Conservation (phyloP, 2,329 filamentous ascomycete genomes). For the Thelonectria olida region DNA sequence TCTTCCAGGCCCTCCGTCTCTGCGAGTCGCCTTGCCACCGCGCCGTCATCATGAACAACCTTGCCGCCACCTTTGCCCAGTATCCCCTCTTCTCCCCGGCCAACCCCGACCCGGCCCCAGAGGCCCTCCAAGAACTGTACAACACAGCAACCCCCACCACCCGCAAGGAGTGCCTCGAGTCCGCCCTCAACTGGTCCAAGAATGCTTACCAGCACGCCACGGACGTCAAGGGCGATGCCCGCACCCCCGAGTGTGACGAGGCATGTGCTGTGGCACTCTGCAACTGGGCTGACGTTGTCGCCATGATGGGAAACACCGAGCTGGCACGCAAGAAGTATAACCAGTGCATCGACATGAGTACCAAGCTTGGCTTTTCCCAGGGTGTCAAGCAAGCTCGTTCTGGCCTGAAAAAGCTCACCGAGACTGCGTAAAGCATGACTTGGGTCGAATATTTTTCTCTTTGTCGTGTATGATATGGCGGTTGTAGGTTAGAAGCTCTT, state of each 20-base stretch:
- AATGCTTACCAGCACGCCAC: constrained; percentile 77
- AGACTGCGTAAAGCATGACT: constrained; percentile 1
- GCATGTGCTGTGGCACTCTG: constrained; percentile 86
- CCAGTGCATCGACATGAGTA: constrained; percentile 72
- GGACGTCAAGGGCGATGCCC: constrained; percentile 70
- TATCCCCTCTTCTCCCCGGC: constrained; percentile 57
- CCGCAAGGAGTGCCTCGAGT: constrained; percentile 70
- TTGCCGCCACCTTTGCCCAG: constrained; percentile 77
- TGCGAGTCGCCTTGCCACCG: constrained; percentile 77
- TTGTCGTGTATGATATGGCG: background rate
- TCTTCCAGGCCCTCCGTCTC: constrained; percentile 82
- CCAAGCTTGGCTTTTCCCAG: constrained; percentile 60
- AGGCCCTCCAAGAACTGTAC: constrained; percentile 40
- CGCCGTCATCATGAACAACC: constrained; percentile 87
- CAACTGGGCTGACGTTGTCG: constrained; percentile 85
- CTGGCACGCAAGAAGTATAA: constrained; percentile 75
- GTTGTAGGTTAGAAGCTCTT: background rate
- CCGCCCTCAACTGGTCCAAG: constrained; percentile 80
- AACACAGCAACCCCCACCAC: constrained; percentile 52
- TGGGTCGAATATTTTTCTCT: background rate
- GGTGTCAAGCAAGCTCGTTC: constrained; percentile 63
- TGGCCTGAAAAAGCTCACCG: constrained; percentile 52
- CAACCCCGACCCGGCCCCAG: constrained; percentile 35
- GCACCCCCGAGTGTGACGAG: constrained; percentile 82
- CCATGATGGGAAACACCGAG: constrained; percentile 72